Evolutionary conservation across 169 alveolate species (phyloP).

Genomic region (Blepharisma undulans): DNA sequence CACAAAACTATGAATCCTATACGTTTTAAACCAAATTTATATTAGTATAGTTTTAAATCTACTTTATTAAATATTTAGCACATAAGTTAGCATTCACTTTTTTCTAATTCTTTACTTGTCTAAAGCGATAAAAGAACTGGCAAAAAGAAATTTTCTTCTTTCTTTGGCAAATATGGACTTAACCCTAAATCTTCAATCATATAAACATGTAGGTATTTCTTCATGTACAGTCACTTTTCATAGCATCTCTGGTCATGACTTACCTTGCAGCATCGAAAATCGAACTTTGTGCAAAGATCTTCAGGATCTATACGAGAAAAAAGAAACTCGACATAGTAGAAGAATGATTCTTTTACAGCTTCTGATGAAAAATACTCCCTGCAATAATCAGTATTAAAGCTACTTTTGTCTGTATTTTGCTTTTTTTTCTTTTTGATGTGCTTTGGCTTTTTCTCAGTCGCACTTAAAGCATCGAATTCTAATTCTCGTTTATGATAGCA

Average conservation of each 20-base stretch:
- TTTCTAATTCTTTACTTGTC: not conserved
- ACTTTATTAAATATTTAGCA: too few relatives aligned
- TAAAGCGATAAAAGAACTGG: not conserved
- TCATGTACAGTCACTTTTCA: not conserved
- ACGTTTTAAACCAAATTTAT: not conserved
- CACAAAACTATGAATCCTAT: not conserved
- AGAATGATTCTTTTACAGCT: not conserved
- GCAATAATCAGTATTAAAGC: not conserved
- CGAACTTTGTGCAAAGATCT: not conserved
- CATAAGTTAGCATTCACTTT: not conserved
- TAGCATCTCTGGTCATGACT: not conserved
- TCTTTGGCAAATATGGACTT: not conserved
- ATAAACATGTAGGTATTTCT: not conserved
- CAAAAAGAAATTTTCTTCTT: not conserved
- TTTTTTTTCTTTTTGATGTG: not conserved
- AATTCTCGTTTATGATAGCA: not conserved
- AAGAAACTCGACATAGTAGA: not conserved
- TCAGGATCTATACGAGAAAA: not conserved
- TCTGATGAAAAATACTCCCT: not conserved
- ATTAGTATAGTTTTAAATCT: too few relatives aligned
- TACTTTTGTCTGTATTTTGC: not conserved
- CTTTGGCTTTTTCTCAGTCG: not conserved
- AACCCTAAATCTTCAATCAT: conserved; percentile 18
- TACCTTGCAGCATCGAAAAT: not conserved
- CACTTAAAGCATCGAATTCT: not conserved